phyloP scores from a whole-genome alignment of 441 rosid genomes.

The Erodium trifolium region DNA sequence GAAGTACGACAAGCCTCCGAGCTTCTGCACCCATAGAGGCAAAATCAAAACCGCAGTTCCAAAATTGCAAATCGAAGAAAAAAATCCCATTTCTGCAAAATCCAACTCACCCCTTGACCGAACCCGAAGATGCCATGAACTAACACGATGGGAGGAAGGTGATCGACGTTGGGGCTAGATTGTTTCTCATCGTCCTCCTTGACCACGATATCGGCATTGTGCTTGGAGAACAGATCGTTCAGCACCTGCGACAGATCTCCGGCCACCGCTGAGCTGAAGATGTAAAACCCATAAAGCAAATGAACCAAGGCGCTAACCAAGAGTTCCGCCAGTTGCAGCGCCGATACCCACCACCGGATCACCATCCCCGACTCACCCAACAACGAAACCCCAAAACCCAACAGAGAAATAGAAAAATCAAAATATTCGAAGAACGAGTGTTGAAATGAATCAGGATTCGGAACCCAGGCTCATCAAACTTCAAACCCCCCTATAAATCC shows the following conservation, averaged over 20 bases:
- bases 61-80: neutral
- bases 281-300: constrained; percentile 68
- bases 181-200: constrained; percentile 29
- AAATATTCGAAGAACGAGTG: too few species aligned
- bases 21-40: constrained; percentile 34
- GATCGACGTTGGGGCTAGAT: constrained; percentile 24
- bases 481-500: too few species aligned
- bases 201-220: constrained; percentile 33
- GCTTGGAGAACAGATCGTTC: constrained; percentile 44
- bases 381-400: too few species aligned
- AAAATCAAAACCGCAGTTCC: constrained; percentile 17
- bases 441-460: too few species aligned
- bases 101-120: constrained; percentile 67
- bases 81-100: neutral
- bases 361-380: constrained; percentile 12
- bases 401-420: too few species aligned
- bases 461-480: too few species aligned
- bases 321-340: constrained; percentile 65
- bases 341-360: constrained; percentile 56
- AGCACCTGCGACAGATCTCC: constrained; percentile 62
- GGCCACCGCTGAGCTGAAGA: constrained; percentile 78
- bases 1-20: constrained; percentile 90
- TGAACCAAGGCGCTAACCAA: constrained; percentile 68
- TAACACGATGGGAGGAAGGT: constrained; percentile 77
- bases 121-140: constrained; percentile 96